A percentile compares a stretch with the other conserved stretches of the same genome.
phyloP scores from a whole-genome alignment of 2,329 filamentous ascomycete species.

The Hansfordia pulvinata region DNA sequence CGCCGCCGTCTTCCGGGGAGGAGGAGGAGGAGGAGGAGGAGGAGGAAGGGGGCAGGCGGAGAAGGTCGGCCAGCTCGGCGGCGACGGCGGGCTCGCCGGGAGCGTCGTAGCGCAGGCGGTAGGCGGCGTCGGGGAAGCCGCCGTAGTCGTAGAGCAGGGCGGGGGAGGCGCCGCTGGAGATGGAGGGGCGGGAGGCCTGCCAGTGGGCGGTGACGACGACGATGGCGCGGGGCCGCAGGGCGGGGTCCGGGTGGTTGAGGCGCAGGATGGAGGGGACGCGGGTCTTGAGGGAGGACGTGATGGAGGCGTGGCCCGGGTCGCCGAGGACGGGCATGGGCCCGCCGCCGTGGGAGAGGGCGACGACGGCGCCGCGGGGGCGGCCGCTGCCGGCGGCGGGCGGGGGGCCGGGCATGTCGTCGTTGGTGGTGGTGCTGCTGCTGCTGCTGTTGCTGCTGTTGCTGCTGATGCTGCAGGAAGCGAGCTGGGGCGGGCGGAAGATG shows the following conservation, averaged over 20 bases:
- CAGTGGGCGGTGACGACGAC: slow-evolving; percentile 56
- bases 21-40: slow-evolving; percentile 26
- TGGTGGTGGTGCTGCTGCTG: too few species aligned
- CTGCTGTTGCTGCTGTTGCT: too few species aligned
- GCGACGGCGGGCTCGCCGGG: slow-evolving; percentile 41
- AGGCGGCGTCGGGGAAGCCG: slow-evolving; percentile 47
- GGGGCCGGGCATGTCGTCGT: too few species aligned
- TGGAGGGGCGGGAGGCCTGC: slow-evolving; percentile 34
- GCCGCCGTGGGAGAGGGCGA: too few species aligned
- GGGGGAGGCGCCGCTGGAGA: slow-evolving; percentile 41
- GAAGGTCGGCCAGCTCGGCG: slow-evolving; percentile 29
- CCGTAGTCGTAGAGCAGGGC: slow-evolving; percentile 51
- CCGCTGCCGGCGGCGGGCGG: too few species aligned
- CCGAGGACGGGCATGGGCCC: slow-evolving; percentile 44
- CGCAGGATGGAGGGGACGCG: slow-evolving; percentile 41
- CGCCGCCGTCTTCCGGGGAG: slow-evolving; percentile 33
- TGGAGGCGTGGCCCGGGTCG: slow-evolving; percentile 35
- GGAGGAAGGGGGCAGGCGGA: slow-evolving; percentile 27
- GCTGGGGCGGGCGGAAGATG: too few species aligned
- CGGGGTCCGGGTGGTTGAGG: slow-evolving; percentile 33
- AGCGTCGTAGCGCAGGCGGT: slow-evolving; percentile 42
- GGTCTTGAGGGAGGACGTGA: slow-evolving; percentile 36
- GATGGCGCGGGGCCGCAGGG: slow-evolving; percentile 46
- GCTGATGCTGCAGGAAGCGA: too few species aligned
- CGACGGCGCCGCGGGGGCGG: too few species aligned